Conservation (phyloP, 208 protist species). For the Phytomonas francai region DNA sequence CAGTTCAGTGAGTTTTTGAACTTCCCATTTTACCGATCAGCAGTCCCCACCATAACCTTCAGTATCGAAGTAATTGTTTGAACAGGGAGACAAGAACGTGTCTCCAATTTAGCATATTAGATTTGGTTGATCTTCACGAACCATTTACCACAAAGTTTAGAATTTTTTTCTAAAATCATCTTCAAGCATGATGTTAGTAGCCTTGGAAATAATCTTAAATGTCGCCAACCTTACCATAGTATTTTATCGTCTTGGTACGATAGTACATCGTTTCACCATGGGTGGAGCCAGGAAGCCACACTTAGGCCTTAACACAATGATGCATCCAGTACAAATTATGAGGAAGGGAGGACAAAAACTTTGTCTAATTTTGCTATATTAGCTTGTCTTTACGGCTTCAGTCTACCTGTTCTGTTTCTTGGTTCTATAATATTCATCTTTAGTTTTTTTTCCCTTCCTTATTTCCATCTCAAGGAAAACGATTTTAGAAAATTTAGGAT, state of each 20-base stretch:
- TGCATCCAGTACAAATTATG: background rate
- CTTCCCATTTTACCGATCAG: background rate
- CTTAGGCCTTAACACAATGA: background rate
- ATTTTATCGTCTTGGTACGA: background rate
- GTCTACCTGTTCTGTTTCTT: background rate
- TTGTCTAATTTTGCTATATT: background rate
- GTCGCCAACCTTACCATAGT: background rate
- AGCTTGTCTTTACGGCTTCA: background rate
- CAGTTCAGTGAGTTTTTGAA: background rate
- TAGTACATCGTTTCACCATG: background rate
- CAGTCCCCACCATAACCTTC: background rate
- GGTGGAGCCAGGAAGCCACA: background rate
- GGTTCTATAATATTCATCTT: background rate
- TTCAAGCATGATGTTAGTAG: background rate
- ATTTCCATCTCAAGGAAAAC: constrained; percentile 6
- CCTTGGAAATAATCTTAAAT: background rate
- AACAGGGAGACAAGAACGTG: background rate
- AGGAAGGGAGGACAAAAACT: background rate
- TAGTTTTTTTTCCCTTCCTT: constrained; percentile 20
- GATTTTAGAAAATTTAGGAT: constrained; percentile 3
- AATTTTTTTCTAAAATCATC: background rate
- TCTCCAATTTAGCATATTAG: background rate
- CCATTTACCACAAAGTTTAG: background rate
- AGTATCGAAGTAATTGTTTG: background rate
- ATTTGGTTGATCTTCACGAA: background rate